Percentiles rank a stretch among this genome's conserved stretches.
These are phyloP conservation scores for Colletotrichum nymphaeae DNA, from an alignment of 2,329 filamentous ascomycete genomes.

Conservation along the genomic window DNA sequence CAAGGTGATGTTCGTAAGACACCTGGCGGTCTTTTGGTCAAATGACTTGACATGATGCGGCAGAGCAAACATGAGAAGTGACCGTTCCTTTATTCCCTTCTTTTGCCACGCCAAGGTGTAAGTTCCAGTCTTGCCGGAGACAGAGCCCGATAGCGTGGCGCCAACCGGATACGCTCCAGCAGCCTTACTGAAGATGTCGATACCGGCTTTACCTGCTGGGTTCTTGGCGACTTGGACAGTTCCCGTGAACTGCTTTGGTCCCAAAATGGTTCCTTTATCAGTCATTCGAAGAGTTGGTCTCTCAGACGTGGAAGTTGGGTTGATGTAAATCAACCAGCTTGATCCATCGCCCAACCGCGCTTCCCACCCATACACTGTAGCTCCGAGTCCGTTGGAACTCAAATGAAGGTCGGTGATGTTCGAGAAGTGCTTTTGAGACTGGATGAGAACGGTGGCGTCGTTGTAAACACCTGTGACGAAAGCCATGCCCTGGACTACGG, in stretches of 20 bases:
- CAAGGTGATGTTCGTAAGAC: constrained; percentile 65
- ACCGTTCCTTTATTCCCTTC: constrained; percentile 63
- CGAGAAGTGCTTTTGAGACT: constrained; percentile 75
- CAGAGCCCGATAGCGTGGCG: constrained; percentile 69
- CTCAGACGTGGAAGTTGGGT: constrained; percentile 63
- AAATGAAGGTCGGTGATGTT: constrained; percentile 59
- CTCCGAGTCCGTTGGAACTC: constrained; percentile 36
- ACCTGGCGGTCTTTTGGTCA: constrained; percentile 59
- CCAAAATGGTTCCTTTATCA: background rate
- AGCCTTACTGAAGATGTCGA: constrained; percentile 74
- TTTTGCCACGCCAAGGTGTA: constrained; percentile 78
- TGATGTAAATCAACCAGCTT: constrained; percentile 50
- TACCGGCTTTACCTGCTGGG: constrained; percentile 59
- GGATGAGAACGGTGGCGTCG: constrained; percentile 72
- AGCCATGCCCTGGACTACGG: constrained; percentile 82
- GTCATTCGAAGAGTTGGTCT: constrained; percentile 44
- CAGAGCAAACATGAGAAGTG: constrained; percentile 80
- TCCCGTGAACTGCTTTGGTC: constrained; percentile 66
- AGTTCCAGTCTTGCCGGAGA: constrained; percentile 64
- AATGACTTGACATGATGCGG: constrained; percentile 83
- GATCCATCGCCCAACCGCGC: constrained; percentile 41
- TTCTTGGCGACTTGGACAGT: constrained; percentile 85
- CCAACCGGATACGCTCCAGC: constrained; percentile 75
- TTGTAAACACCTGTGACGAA: constrained; percentile 80
- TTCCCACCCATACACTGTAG: constrained; percentile 65